These are phyloP conservation scores for Aspergillus diversus DNA, from an alignment of 495 filamentous ascomycete genomes.

Conservation along the genomic window DNA sequence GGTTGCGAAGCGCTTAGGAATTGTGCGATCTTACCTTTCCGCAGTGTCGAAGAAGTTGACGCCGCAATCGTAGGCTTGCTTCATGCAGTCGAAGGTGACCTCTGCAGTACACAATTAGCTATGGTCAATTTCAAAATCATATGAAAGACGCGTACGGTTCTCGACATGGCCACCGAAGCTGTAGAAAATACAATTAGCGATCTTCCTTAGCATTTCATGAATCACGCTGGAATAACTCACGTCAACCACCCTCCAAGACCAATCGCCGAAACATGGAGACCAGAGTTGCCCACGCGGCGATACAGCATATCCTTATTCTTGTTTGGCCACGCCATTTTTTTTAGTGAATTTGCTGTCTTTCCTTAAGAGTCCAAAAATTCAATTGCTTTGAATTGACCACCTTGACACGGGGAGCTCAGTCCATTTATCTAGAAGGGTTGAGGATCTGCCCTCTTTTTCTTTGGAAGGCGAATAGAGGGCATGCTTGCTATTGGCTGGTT, in stretches of 20 bases:
- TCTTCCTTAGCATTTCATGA: background rate
- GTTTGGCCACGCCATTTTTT: conserved; percentile 34
- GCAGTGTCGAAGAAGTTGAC: conserved; percentile 73
- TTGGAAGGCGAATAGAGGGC: too few relatives aligned
- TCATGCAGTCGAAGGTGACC: conserved; percentile 67
- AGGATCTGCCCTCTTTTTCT: too few relatives aligned
- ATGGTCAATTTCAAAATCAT: background rate
- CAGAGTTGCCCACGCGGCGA: conserved; percentile 68
- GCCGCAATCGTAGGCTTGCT: conserved; percentile 74
- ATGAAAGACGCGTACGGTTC: conserved; percentile 20
- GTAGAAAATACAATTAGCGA: background rate
- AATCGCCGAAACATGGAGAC: conserved; percentile 70
- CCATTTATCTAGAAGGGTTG: too few relatives aligned
- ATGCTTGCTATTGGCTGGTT: too few relatives aligned
- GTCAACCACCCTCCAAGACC: conserved; percentile 65
- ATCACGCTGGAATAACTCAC: conserved; percentile 17
- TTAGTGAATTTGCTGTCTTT: too few relatives aligned
- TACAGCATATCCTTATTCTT: conserved; percentile 62
- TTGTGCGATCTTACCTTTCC: conserved; percentile 32
- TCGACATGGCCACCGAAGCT: conserved; percentile 32
- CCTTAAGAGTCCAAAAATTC: background rate
- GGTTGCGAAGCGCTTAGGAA: background rate
- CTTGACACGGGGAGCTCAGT: background rate
- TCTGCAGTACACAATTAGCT: conserved; percentile 42
- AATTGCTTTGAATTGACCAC: background rate